A percentile compares a stretch with the other conserved stretches of the same genome.
phyloP scores from a whole-genome alignment of 345 rosid genomes.

The Hirschfeldia incana region DNA sequence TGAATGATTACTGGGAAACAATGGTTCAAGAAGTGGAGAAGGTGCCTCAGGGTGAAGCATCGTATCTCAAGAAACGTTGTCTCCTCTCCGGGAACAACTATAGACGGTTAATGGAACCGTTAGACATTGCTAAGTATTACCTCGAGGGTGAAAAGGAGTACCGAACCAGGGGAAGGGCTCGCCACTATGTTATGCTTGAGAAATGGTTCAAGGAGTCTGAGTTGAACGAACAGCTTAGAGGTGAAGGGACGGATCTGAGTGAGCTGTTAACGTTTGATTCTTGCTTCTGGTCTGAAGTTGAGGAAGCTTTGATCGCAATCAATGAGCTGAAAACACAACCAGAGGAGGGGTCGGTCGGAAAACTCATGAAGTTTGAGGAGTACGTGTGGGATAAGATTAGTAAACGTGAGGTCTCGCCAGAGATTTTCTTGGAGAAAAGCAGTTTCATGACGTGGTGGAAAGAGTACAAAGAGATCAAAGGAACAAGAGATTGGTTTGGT shows the following conservation, averaged over 20 bases:
- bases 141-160: conserved; percentile 35
- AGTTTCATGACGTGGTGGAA: conserved; percentile 79
- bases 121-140: conserved; percentile 70
- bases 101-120: conserved; percentile 73
- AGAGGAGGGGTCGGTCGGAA: neutral
- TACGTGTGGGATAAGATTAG: conserved; percentile 49
- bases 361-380: conserved; percentile 43
- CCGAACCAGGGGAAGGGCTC: conserved; percentile 31
- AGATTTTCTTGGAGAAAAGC: conserved; percentile 57
- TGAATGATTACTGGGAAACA: conserved; percentile 49
- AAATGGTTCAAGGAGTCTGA: conserved; percentile 40
- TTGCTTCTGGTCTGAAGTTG: conserved; percentile 84
- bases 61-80: conserved; percentile 36
- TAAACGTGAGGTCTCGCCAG: conserved; percentile 56
- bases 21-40: conserved; percentile 51
- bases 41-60: conserved; percentile 50
- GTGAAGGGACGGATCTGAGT: conserved; percentile 33
- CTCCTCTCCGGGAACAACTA: conserved; percentile 52
- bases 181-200: conserved; percentile 52
- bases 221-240: neutral
- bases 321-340: conserved; percentile 7
- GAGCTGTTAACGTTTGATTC: conserved; percentile 54
- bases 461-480: conserved; percentile 40
- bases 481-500: neutral
- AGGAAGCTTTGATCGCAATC: conserved; percentile 55